A percentile compares a stretch with the other conserved stretches of the same genome.
Evolutionary conservation across 345 rosid genomes (phyloP).

Genomic region (Salix brachista): DNA sequence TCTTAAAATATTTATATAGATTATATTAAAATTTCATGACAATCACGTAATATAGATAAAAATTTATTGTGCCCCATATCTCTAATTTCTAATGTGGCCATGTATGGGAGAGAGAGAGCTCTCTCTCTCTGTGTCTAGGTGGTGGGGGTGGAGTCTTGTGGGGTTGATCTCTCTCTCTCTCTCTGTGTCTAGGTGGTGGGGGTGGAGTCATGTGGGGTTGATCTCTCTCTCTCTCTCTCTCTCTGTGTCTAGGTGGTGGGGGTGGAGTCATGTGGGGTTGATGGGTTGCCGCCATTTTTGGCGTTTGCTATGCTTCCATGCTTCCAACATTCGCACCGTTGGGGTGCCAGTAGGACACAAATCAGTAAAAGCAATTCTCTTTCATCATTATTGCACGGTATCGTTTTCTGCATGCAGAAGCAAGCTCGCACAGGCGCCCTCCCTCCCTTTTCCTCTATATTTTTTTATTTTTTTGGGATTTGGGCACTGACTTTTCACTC

Average conservation of each 20-base stretch:
- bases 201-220: constrained; percentile 2
- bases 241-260: constrained; percentile 13
- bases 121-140: constrained; percentile 10
- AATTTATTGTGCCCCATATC: not conserved
- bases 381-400: constrained; percentile 30
- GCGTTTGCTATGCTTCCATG: constrained; percentile 72
- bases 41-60: no score
- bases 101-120: not conserved
- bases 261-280: constrained; percentile 2
- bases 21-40: no score
- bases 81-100: not conserved
- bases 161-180: constrained; percentile 18
- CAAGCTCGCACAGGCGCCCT: constrained; percentile 4
- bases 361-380: constrained; percentile 19
- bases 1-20: no score
- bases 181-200: constrained; percentile 13
- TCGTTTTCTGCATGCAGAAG: constrained; percentile 36
- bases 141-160: constrained; percentile 6
- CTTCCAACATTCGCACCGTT: constrained; percentile 75
- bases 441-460: not conserved
- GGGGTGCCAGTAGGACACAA: constrained; percentile 33
- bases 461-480: not conserved
- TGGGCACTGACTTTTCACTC: no score
- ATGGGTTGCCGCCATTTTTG: constrained; percentile 65
- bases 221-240: constrained; percentile 20